These are phyloP conservation scores for Zymoseptoria brevis DNA, from an alignment of 2,329 filamentous ascomycete species.

Conservation along the genomic window DNA sequence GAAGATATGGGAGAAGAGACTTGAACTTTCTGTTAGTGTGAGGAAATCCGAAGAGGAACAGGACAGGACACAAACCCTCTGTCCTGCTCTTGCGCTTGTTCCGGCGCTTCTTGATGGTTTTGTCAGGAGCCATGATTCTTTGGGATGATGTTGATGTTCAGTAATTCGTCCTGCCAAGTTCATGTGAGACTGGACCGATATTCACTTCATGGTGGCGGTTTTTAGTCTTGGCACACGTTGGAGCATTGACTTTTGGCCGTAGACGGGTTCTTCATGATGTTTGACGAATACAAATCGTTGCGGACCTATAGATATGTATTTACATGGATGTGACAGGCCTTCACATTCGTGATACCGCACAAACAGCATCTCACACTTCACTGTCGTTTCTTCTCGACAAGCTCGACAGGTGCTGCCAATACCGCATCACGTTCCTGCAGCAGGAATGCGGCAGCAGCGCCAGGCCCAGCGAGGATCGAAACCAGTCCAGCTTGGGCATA, in stretches of 20 bases:
- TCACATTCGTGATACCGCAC: too few relatives aligned
- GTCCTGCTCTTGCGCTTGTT: slow-evolving; percentile 22
- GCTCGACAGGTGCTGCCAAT: not conserved
- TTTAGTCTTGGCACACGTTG: not conserved
- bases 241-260: not conserved
- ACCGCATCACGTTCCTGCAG: slow-evolving; percentile 15
- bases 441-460: slow-evolving; percentile 17
- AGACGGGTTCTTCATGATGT: too few relatives aligned
- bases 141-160: not conserved
- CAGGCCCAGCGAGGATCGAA: slow-evolving; percentile 14
- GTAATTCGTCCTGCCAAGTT: not conserved
- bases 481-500: slow-evolving; percentile 9
- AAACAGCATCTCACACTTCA: too few relatives aligned
- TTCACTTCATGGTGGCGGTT: not conserved
- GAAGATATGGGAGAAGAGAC: slow-evolving; percentile 10
- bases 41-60: not conserved
- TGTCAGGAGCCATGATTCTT: slow-evolving; percentile 14
- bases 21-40: not conserved
- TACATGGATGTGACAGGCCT: too few relatives aligned
- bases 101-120: slow-evolving; percentile 17
- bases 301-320: too few relatives aligned
- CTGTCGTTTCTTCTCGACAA: slow-evolving; percentile 4
- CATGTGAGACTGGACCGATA: not conserved
- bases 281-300: too few relatives aligned
- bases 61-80: slow-evolving; percentile 12